Evolutionary conservation across 2,329 filamentous ascomycete genomes (phyloP), one percentile per base, ranked within the genome.

Genomic region (Dactylonectria estremocensis): DNA sequence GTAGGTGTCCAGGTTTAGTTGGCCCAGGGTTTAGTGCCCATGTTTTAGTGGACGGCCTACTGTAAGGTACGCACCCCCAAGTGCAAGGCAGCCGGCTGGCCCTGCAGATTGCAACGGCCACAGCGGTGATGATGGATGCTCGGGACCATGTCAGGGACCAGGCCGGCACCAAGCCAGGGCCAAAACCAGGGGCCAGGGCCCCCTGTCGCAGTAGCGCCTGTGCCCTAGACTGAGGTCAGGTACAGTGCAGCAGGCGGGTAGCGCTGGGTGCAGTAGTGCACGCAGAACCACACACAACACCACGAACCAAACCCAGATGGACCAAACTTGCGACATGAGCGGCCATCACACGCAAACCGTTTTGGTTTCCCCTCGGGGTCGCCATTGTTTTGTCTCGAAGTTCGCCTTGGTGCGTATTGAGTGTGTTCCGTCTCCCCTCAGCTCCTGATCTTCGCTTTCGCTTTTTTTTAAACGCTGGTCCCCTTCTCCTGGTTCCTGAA

Each of bases 41-140:
- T 43, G 24, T 20, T 45, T 56, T 56, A 56, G 56, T 50, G 63
- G 57, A 52, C 52, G 56, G 57, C 45, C 63, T 66, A 52, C 63
- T 66, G 63, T 66, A 66, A 66, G 63, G 63, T 57, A 63, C 61
- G 48, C 40, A 28, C 24, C 24, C 24, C 24, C 24, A 28, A 28
- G n/a, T n/a, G n/a, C n/a, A n/a, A n/a, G n/a, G n/a, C n/a, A n/a
- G 24, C 24, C 24, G 7, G 24, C 24, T 28, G 50, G 61, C 56
- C 55, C 61, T 67, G 73, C 71, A 76, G 72, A 75, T 75, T 76
- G 65, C 73, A 76, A 76, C 74, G 74, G 74, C 72, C 65, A 70
- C 74, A 70, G 68, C 74, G 74, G 74, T 75, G 69, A 66, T 75
- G 68, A 76, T 76, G 72, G 71, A 66, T 53, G 64, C 52, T 55